Evolutionary conservation across 2,329 filamentous ascomycete species (phyloP), one percentile per base, ranked within the genome.

Genomic region (Coniochaeta sp.): DNA sequence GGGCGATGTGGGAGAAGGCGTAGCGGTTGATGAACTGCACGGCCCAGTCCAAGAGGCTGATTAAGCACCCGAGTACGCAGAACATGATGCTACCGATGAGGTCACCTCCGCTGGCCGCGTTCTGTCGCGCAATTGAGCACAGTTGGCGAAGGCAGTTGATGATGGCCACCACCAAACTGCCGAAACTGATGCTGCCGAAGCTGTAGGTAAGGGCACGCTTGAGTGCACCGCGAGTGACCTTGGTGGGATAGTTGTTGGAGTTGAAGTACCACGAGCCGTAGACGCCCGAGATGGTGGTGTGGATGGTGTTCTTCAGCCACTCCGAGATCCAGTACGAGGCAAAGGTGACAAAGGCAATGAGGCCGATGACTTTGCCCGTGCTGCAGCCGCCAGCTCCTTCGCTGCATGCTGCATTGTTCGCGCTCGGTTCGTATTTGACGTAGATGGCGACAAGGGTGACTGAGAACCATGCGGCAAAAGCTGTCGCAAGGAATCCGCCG

Each of bases 251-350:
- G 40, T 83, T 79, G 52, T 76, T 71, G 0, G 81, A 69, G 56
- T 81, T 86, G 66, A 95, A 96, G 72, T 95, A 97, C 92, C 92
- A 97, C 0, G 87, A 86, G 1, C 90, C 91, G 61, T 95, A 96
- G 0, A 96, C 85, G 0, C 92, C 91, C 0, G 90, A 87, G 53
- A 96, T 87, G 22, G 84, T 91, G 2, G 86, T 87, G 65, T 97
- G 91, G 46, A 96, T 89, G 0, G 89, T 91, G 69, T 95, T 96
- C 74, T 96, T 96, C 60, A 96, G 73, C 79, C 87, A 92, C 66
- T 97, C 92, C 1, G 88, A 86, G 57, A 96, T 85, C 92, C 92
- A 97, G 71, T 95, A 96, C 70, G 85, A 89, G 50, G 91, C 86
- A 62, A 97, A 96, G 0, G 91, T 95, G 58, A 91, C 80, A 65